Evolutionary conservation across 2,329 filamentous ascomycete species (phyloP).

Genomic region (Aspergillus japonicus): DNA sequence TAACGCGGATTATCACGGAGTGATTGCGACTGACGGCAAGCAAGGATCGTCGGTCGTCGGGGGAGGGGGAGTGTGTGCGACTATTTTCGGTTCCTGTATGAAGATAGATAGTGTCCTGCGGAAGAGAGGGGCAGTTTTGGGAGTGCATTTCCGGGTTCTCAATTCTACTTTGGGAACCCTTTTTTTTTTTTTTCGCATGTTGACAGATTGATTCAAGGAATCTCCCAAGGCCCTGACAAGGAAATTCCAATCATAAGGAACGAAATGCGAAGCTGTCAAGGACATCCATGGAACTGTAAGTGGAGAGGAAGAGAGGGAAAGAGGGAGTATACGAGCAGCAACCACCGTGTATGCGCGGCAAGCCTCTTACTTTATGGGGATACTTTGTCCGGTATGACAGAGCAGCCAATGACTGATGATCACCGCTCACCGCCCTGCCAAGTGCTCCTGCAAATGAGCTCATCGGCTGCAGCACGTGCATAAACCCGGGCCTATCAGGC

Average conservation of each 20-base stretch:
- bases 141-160: not conserved
- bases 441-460: conserved; percentile 21
- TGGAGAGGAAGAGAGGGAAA: not conserved
- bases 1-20: conserved; percentile 14
- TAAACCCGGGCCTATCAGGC: conserved; percentile 13
- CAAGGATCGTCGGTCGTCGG: conserved; percentile 5
- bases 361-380: conserved; percentile 1
- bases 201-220: not conserved
- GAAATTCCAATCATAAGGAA: too few species aligned
- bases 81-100: not conserved
- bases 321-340: not conserved
- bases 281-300: conserved; percentile 1
- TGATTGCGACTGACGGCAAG: conserved; percentile 5
- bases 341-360: not conserved
- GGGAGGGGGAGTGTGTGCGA: not conserved
- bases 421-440: not conserved
- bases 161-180: not conserved
- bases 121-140: not conserved
- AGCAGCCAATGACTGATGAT: conserved; percentile 8
- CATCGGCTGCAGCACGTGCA: conserved; percentile 19
- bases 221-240: too few species aligned
- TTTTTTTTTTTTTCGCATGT: not conserved
- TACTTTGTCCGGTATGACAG: conserved; percentile 9
- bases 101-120: not conserved
- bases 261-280: too few species aligned